phyloP scores from a whole-genome alignment of 1,139 yeast species.

The Lodderomyces metapsilosis region DNA sequence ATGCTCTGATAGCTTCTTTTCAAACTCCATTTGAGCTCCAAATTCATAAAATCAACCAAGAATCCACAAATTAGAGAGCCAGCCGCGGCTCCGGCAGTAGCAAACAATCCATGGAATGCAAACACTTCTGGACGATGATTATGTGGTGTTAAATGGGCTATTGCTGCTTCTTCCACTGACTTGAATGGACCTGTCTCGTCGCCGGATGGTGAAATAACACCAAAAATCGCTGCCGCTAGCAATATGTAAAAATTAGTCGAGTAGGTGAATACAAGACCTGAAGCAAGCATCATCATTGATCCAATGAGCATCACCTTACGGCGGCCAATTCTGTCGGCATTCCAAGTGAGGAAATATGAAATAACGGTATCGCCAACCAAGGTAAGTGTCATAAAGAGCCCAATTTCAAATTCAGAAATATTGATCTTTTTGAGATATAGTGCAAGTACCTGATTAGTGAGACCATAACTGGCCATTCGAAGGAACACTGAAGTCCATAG shows the following conservation, averaged over 20 bases:
- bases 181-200: constrained; percentile 94
- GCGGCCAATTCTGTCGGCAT: constrained; percentile 76
- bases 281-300: constrained; percentile 62
- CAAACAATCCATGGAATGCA: constrained; percentile 67
- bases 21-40: constrained; percentile 28
- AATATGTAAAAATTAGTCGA: constrained; percentile 51
- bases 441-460: constrained; percentile 78
- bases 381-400: constrained; percentile 81
- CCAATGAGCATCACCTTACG: constrained; percentile 66
- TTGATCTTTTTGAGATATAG: constrained; percentile 60
- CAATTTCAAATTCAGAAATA: constrained; percentile 60
- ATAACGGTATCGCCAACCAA: constrained; percentile 75
- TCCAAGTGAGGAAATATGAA: constrained; percentile 72
- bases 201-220: constrained; percentile 85
- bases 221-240: constrained; percentile 55
- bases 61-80: constrained; percentile 72
- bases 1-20: constrained; percentile 54
- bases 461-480: constrained; percentile 75
- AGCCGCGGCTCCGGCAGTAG: constrained; percentile 71
- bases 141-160: constrained; percentile 76
- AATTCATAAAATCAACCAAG: constrained; percentile 45
- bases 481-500: constrained; percentile 72
- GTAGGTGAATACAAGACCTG: constrained; percentile 65
- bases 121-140: constrained; percentile 70
- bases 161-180: constrained; percentile 80